Base-by-base conservation (phyloP, 148 eudicot species). In the Rhododendron griersonianum region DNA sequence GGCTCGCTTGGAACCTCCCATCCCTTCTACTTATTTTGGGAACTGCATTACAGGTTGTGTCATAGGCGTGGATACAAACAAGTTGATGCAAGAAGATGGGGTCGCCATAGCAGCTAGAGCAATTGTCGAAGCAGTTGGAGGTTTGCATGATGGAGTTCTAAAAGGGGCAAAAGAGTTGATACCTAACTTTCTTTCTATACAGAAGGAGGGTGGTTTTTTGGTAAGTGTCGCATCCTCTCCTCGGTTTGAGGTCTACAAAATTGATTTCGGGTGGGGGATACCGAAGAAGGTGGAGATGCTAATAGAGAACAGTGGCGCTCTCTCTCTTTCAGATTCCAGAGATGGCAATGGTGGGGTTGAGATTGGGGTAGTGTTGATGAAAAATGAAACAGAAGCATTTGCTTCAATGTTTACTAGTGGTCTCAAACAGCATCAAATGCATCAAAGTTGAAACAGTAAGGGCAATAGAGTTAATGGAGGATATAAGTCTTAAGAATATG, bases 301-400 rank as follows among this genome's bases (percentile, higher is more conserved):
- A 33, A 57, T 77, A 39, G 86, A 78, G 44, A 39, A 39, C 21
- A 48, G 44, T 33, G 82, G 75, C 59, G 75, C 82, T 53, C 59
- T 85, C 11, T 85, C 21, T 85, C 75, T 85, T 55, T 85, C 82
- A 28, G 86, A 85, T 61, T 8, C 67, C 33, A 85, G 76, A 85
- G 82, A 78, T 57, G 82, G 65, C 33, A 41, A 13, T n/a, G 86
- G 81, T 4, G 81, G 81, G 21, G 47, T 76, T 16, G 86, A 84
- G 65, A 76, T 85, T 59, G 86, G 73, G 23, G 5, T 85, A 78
- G 55, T 80, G 33, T 14, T 85, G 73, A 44, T n/a, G 13, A 77
- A 77, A 14, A 73, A 57, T 4, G 86, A 85, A 77, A 78, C 21
- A 1, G 61, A 55, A 16, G 61, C 21, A 55, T 55, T 55, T 55